These are phyloP conservation scores for Cenococcum geophilum DNA, from an alignment of 495 filamentous ascomycete genomes.

Conservation along the genomic window DNA sequence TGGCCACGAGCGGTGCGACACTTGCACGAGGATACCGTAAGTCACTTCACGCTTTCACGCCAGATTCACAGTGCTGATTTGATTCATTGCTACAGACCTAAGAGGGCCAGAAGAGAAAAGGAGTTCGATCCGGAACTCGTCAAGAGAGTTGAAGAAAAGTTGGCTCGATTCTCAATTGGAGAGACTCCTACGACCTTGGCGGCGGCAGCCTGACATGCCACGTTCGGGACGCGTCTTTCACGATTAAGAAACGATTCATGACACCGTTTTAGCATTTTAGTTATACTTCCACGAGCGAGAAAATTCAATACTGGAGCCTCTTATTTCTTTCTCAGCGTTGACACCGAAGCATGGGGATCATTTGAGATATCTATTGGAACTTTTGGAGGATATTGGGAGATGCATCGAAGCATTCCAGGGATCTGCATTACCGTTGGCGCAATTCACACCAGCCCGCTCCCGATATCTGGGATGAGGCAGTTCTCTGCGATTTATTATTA, in stretches of 20 bases:
- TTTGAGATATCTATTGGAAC: not conserved
- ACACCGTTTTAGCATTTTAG: not conserved
- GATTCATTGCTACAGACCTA: constrained; percentile 36
- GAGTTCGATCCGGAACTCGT: constrained; percentile 55
- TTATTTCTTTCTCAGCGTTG: not conserved
- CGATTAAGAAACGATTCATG: constrained; percentile 2
- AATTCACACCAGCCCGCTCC: not conserved
- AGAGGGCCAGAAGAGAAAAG: constrained; percentile 54
- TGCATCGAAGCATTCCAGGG: not conserved
- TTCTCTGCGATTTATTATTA: not conserved
- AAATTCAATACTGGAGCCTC: not conserved
- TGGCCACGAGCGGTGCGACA: constrained; percentile 29
- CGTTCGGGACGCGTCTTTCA: not conserved
- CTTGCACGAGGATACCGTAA: constrained; percentile 49
- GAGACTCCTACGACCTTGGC: not conserved
- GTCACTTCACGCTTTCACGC: constrained; percentile 24
- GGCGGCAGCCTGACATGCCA: not conserved
- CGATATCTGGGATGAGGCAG: not conserved
- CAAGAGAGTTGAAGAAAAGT: constrained; percentile 52
- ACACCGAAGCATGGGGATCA: not conserved
- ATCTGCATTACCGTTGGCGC: constrained; percentile 1
- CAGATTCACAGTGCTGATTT: constrained; percentile 5
- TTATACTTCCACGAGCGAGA: not conserved
- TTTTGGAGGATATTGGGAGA: not conserved
- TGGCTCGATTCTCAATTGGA: constrained; percentile 35